Evolutionary conservation across 805 yeast genomes (phyloP), one percentile per base, ranked within the genome.

Genomic region (Ogataea salicorniae): DNA sequence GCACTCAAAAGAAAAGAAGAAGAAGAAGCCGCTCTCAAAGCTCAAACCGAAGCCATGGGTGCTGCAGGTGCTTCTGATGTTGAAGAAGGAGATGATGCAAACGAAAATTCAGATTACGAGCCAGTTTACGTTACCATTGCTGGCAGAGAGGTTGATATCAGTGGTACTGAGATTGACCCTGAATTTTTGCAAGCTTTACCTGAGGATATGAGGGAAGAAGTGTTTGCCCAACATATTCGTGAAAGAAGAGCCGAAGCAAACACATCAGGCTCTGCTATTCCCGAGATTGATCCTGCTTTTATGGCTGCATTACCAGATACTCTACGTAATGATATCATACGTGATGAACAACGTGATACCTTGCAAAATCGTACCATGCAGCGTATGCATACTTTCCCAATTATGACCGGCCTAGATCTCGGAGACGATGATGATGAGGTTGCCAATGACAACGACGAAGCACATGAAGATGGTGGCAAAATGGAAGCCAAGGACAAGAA

Each of bases 201-300:
- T 0, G 96, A 88, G 39, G 94, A 87, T 45, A 86, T 91, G 87
- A 73, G 97, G 43, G 95, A 89, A 52, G 97, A 91, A 59, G 97
- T 90, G 0, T 82, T 87, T 60, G 80, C 91, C 0, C 92, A 89
- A 52, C 96, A 90, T 59, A 71, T 89, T 6, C 71, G 90, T 38
- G 94, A 87, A 55, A 72, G 91, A 49, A 73, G 94, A 50, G 84
- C 73, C 39, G 79, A 71, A 69, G 87, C 52, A 1, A 61, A 68
- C 14, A 59, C 66, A 38, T 68, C 51, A 61, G 72, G 80, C 0
- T 61, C 67, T 1, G 69, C 74, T 14, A 70, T 78, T 3, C 70
- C 87, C 29, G 95, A 86, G 55, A 77, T 87, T 45, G 95, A 84
- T 54, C 84, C 89, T 0, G 89, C 83, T 38, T 90, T 89, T 63